Evolutionary conservation across 176 grass and related monocot genomes (phyloP).

Genomic region (Zea luxurians): DNA sequence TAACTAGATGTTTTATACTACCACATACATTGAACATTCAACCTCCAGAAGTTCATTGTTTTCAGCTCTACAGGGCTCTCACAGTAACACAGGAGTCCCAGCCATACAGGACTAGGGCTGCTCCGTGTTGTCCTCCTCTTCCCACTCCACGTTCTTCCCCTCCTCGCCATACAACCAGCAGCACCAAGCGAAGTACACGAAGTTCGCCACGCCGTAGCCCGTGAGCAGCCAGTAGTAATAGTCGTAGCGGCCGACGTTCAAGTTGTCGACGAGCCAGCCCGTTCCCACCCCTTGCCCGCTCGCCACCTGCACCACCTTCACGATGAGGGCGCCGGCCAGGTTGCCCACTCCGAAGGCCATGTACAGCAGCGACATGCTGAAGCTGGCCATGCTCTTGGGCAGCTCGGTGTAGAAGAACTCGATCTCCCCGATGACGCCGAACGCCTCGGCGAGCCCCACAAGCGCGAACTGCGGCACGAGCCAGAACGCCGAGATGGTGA

Average conservation of each 20-base stretch:
- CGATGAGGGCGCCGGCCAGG: slow-evolving; percentile 39
- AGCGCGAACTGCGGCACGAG: slow-evolving; percentile 58
- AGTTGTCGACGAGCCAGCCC: slow-evolving; percentile 44
- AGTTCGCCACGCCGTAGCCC: slow-evolving; percentile 22
- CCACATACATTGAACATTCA: neutral
- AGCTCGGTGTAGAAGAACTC: slow-evolving; percentile 73
- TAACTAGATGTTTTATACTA: neutral
- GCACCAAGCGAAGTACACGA: slow-evolving; percentile 53
- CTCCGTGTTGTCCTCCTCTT: slow-evolving; percentile 26
- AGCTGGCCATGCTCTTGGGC: slow-evolving; percentile 65
- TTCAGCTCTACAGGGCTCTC: neutral
- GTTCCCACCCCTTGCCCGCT: slow-evolving; percentile 26
- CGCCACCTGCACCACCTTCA: slow-evolving; percentile 30
- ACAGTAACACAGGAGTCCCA: neutral
- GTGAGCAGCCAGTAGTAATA: slow-evolving; percentile 68
- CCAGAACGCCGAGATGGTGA: slow-evolving; percentile 60
- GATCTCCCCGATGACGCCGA: slow-evolving; percentile 56
- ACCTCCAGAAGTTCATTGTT: neutral
- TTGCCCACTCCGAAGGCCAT: slow-evolving; percentile 44
- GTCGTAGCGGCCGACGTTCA: slow-evolving; percentile 55
- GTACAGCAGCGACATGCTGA: slow-evolving; percentile 55
- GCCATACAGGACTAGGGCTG: slow-evolving; percentile 7
- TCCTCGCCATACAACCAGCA: slow-evolving; percentile 55
- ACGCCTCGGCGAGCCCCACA: slow-evolving; percentile 58
- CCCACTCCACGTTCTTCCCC: slow-evolving; percentile 55